A percentile compares a stretch with the other conserved stretches of the same genome.
These are phyloP conservation scores for Omphalea diandra DNA, from an alignment of 441 rosid genomes.

Conservation along the genomic window DNA sequence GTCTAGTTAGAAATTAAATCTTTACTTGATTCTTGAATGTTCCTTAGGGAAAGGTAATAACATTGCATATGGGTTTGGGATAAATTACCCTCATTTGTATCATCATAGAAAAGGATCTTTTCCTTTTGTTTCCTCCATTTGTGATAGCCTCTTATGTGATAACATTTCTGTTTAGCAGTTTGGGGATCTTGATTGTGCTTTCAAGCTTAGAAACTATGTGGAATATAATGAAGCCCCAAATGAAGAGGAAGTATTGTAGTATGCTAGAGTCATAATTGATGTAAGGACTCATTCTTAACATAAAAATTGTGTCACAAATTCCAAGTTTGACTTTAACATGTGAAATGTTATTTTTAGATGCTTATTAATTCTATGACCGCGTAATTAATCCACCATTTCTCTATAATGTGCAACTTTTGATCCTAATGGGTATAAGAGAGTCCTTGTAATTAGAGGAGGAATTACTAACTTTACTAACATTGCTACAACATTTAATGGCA, in stretches of 20 bases:
- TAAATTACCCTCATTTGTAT: too few species aligned
- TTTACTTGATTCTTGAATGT: too few species aligned
- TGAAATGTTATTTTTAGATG: neutral
- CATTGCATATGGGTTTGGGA: too few species aligned
- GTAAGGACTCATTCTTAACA: slow-evolving; percentile 38
- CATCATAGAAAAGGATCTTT: neutral
- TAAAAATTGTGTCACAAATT: neutral
- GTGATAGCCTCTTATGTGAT: neutral
- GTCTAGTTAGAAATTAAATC: too few species aligned
- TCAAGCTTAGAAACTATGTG: slow-evolving; percentile 93
- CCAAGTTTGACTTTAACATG: neutral
- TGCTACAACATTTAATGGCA: slow-evolving; percentile 91
- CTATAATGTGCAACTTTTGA: slow-evolving; percentile 81
- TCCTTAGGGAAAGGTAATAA: too few species aligned
- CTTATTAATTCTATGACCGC: neutral
- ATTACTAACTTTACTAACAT: slow-evolving; percentile 96
- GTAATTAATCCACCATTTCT: neutral
- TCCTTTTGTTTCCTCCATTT: neutral
- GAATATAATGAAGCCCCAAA: slow-evolving; percentile 98
- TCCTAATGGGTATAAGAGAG: slow-evolving; percentile 90
- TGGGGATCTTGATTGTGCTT: slow-evolving; percentile 96
- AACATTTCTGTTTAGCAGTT: slow-evolving; percentile 47
- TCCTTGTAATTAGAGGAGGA: slow-evolving; percentile 91
- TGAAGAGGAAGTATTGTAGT: slow-evolving; percentile 93
- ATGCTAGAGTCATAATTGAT: slow-evolving; percentile 92